These are phyloP conservation scores for Cardamine chenopodiifolia DNA, from an alignment of 345 rosid species.

Conservation along the genomic window DNA sequence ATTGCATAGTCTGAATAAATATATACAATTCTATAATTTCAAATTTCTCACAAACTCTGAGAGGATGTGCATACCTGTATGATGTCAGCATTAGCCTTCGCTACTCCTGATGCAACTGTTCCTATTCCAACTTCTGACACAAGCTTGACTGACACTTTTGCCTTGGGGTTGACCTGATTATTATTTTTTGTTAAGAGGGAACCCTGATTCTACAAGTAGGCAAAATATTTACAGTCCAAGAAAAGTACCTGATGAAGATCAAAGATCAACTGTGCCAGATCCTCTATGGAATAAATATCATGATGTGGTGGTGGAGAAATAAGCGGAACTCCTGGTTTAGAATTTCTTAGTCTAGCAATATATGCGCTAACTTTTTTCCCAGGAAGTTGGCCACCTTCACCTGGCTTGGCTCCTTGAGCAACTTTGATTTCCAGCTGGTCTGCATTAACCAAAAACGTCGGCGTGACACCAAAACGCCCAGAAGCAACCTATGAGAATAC, in stretches of 20 bases:
- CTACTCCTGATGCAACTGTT: conserved; percentile 98
- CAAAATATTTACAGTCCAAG: conserved; percentile 13
- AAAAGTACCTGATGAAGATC: conserved; percentile 92
- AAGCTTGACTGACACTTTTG: conserved; percentile 97
- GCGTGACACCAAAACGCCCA: conserved; percentile 98
- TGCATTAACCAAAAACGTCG: conserved; percentile 92
- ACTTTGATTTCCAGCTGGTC: conserved; percentile 95
- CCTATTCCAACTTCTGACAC: conserved; percentile 99
- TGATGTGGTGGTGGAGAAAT: conserved; percentile 99
- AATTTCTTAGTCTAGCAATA: conserved; percentile 88
- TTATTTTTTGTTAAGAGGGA: conserved; percentile 14
- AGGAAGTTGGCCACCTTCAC: conserved; percentile 98
- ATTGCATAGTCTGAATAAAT: neutral
- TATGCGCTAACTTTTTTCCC: conserved; percentile 99
- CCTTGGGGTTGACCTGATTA: conserved; percentile 87
- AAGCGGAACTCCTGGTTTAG: conserved; percentile 99
- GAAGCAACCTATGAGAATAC: conserved; percentile 80
- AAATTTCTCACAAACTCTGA: neutral
- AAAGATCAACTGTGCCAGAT: conserved; percentile 95
- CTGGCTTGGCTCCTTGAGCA: conserved; percentile 99
- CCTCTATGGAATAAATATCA: conserved; percentile 97
- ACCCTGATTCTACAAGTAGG: conserved; percentile 3
- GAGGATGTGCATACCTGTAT: conserved; percentile 66
- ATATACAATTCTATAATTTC: conserved; percentile 6
- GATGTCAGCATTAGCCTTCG: conserved; percentile 97